Evolutionary conservation across 768 basidiomycete genomes (phyloP).

Genomic region (Tephrocybe sp.): DNA sequence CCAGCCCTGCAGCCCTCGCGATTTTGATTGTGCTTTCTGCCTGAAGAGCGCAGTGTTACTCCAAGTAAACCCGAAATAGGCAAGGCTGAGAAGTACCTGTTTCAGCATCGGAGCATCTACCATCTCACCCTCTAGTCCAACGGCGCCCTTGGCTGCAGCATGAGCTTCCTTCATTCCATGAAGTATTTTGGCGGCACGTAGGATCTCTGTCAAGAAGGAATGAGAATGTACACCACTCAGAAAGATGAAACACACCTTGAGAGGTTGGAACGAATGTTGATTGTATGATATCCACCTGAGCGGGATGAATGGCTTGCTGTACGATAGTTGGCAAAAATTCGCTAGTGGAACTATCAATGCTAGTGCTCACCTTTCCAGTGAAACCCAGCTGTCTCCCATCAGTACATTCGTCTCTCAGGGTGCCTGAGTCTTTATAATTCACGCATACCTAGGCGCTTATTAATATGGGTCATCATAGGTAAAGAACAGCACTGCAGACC

Average conservation of each 20-base stretch:
- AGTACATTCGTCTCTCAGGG: slow-evolving; percentile 68
- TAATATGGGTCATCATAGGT: neutral
- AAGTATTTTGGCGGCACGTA: slow-evolving; percentile 72
- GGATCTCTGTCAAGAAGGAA: slow-evolving; percentile 48
- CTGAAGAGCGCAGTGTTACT: slow-evolving; percentile 18
- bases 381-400: slow-evolving; percentile 85
- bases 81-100: slow-evolving; percentile 49
- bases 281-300: slow-evolving; percentile 77
- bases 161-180: slow-evolving; percentile 61
- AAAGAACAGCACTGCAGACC: slow-evolving; percentile 38
- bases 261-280: slow-evolving; percentile 72
- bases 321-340: neutral
- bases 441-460: slow-evolving; percentile 65
- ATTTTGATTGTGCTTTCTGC: slow-evolving; percentile 48
- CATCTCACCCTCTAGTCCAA: slow-evolving; percentile 81
- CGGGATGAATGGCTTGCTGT: slow-evolving; percentile 94
- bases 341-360: neutral
- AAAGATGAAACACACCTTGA: slow-evolving; percentile 44
- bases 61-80: neutral
- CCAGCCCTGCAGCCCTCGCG: slow-evolving; percentile 53
- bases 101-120: slow-evolving; percentile 91
- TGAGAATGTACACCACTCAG: neutral
- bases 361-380: slow-evolving; percentile 73
- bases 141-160: slow-evolving; percentile 56
- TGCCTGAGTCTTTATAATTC: slow-evolving; percentile 72